phyloP scores from a whole-genome alignment of 768 basidiomycete species.

The Tylopilus felleus region DNA sequence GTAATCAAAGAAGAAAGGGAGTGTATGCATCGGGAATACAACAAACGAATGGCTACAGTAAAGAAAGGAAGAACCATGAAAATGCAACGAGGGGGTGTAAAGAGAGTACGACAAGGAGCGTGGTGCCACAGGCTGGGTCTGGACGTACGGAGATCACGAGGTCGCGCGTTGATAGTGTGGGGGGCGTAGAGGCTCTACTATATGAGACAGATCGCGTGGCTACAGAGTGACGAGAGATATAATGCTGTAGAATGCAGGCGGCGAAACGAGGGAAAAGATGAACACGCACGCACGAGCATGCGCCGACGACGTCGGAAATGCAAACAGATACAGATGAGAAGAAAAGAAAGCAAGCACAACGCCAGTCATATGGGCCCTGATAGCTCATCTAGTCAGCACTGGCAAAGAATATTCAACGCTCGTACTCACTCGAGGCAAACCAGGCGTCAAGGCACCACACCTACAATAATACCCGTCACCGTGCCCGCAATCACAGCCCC shows the following conservation, averaged over 20 bases:
- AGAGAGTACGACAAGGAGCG: too few species aligned
- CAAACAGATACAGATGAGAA: background rate
- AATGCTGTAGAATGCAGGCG: too few species aligned
- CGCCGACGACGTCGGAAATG: too few species aligned
- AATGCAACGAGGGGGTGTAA: background rate
- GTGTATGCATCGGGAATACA: background rate
- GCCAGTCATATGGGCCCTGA: background rate
- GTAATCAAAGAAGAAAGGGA: background rate
- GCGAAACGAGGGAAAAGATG: too few species aligned
- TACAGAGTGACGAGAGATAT: too few species aligned
- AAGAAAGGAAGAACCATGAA: background rate
- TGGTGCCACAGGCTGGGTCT: too few species aligned
- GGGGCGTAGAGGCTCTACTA: too few species aligned
- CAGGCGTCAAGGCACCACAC: constrained; percentile 8
- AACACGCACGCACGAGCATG: too few species aligned
- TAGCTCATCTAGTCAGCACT: background rate
- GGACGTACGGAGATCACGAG: background rate
- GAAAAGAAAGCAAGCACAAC: background rate
- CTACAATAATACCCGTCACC: constrained; percentile 32
- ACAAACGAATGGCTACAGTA: background rate
- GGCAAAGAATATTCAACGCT: background rate
- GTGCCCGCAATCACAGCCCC: constrained; percentile 40
- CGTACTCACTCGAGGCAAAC: background rate
- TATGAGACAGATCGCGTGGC: background rate
- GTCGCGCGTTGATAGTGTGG: too few species aligned